Evolutionary conservation across 345 rosid genomes (phyloP), one percentile per base, ranked within the genome.

Genomic region (Punica granatum): DNA sequence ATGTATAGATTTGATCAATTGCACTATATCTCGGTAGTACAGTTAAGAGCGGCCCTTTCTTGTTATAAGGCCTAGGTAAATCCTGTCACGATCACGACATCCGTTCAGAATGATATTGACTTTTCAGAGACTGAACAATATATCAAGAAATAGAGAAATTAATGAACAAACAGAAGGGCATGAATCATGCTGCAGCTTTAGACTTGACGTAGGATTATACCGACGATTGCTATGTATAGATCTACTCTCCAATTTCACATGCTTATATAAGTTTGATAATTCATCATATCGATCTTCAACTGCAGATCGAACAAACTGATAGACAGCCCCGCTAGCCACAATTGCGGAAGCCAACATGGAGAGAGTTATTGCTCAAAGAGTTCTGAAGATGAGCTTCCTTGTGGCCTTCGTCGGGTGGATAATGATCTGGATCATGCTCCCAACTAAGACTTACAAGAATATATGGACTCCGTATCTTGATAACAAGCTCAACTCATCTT

Each of bases 391-490:
- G 56, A 61, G 34, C 12, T n/a, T 60, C 28, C 53, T 43, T 32
- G 42, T 74, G 30, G 71, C 79, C 18, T 77, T 79, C 69, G 68
- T 84, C 41, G 95, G 96, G 18, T 83, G 71, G 72, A 70, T 88
- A 42, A 63, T 90, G 85, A 68, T 90, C 62, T 90, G 95, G 96
- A 72, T 81, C 73, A 71, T 92, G 86, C 69, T 68, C 73, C 85
- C 97, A 39, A 86, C 92, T 37, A 72, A 69, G 60, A 86, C 84
- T 3, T 88, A 77, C 66, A 51, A 36, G 60, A 39, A 43, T 32
- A 73, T 56, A 16, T 88, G 95, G 92, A 39, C 54, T 68, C 81
- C 80, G 44, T 8, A 54, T 34, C 65, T 90, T 74, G 68, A 72
- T 49, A 23, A 69, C 49, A 74, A 85, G 72, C 70, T 75, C 65